Evolutionary conservation across 2,329 filamentous ascomycete species (phyloP), one percentile per base, ranked within the genome.

Genomic region (Microdochium trichocladiopsis): DNA sequence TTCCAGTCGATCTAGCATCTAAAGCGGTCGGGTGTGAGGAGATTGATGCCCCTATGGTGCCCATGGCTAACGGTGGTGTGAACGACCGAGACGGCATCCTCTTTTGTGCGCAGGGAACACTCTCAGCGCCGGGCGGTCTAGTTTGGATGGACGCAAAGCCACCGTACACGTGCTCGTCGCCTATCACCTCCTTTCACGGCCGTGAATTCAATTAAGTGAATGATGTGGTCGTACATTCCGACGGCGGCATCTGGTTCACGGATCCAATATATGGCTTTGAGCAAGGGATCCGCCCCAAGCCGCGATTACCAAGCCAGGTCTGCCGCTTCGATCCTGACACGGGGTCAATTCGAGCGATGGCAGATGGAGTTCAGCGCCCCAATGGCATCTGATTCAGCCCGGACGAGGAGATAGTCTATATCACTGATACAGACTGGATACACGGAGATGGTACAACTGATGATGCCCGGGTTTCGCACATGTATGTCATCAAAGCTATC

Each of bases 191-290:
- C 3, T 78, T 71, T 57, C 61, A 72, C 33, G 72, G 72, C 1
- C 63, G 73, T 5, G 63, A 66, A 2, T 79, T 79, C 60, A 78
- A 77, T 58, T 75, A 71, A 2, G 64, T 74, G 47, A 77, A 77
- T 53, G 76, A 78, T 51, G 72, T 78, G 2, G 69, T 75, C 5
- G 62, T 74, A 12, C 63, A 68, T 47, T 57, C 56, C 1, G 73
- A 75, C 52, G 72, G 72, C 3, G 65, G 63, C 6, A 66, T 78
- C 24, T 78, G 75, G 73, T 78, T 78, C 57, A 78, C 75, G 0
- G 75, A 78, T 57, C 72, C 75, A 1, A 63, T 67, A 10, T 78
- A 79, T 58, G 77, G 75, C 8, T 70, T 64, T 24, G 69, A 75
- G 52, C 74, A 78, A 56, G 68, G 72, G 10, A 73, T 75, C 56